Base-by-base conservation (phyloP, 1,284 basidiomycete species). In the Veloporphyrellus conicus region DNA sequence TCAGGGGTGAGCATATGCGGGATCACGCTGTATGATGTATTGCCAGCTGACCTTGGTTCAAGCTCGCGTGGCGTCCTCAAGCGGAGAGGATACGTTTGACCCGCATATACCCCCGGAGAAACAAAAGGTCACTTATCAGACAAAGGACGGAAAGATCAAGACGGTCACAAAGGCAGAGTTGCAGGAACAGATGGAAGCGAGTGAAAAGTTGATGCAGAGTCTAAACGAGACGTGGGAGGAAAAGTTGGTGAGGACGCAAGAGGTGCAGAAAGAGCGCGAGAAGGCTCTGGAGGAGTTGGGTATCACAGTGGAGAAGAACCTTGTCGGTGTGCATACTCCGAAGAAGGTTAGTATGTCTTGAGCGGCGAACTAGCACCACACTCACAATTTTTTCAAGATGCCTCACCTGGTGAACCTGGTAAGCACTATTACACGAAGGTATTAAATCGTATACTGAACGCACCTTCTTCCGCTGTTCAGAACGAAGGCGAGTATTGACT, bases 201-300 rank as follows among this genome's bases (percentile, higher is more conserved):
- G 90, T 66, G 95, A 99, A 74, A 98, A 97, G 74, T 74, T 99
- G 52, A 97, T 99, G 93, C 81, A 93, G 70, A 82, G 85, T 58
- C 72, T 98, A 66, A 97, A 97, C 66, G 90, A 98, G 73, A 97
- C 93, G 3, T 98, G 95, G 94, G 95, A 99, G 70, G 79, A 97
- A 71, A 99, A 99, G 75, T 74, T 99, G 74, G 71, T 76, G 57
- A 82, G 90, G 64, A 98, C 95, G 14, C 90, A 95, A 64, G 87
- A 90, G 64, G 92, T 98, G 36, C 94, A 98, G 70, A 90, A 89
- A 61, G 93, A 98, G 71, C 81, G 95, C 53, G 95, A 99, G 73
- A 87, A 93, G 74, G 96, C 95, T 4, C 71, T 99, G 41, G 96
- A 99, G 70, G 95, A 98, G 70, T 73, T 99, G 53, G 95, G 95